phyloP scores from a whole-genome alignment of 1,139 yeast genomes.

The Taiozyma onychis region DNA sequence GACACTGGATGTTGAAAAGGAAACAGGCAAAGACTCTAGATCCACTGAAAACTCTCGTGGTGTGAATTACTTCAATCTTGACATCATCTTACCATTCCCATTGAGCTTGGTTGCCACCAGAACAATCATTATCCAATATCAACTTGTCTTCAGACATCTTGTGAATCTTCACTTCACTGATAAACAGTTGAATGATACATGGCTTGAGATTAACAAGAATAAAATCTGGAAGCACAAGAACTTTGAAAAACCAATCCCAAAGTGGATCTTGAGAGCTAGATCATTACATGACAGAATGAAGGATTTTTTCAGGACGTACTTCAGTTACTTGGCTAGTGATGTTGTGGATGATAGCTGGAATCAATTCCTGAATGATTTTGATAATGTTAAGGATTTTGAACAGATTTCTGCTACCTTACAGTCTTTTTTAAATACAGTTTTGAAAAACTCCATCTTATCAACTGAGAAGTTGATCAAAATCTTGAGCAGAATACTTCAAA shows the following conservation, averaged over 20 bases:
- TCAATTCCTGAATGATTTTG: constrained; percentile 31
- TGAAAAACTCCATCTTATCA: constrained; percentile 66
- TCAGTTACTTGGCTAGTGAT: constrained; percentile 51
- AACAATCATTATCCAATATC: constrained; percentile 72
- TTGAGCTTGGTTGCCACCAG: constrained; percentile 67
- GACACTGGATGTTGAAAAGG: constrained; percentile 29
- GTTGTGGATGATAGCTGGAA: constrained; percentile 56
- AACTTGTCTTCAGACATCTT: constrained; percentile 70
- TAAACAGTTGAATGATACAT: constrained; percentile 54
- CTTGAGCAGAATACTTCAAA: constrained; percentile 39
- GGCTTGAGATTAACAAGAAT: constrained; percentile 70
- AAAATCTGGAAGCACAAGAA: constrained; percentile 57
- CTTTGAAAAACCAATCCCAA: constrained; percentile 36
- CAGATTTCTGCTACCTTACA: constrained; percentile 46
- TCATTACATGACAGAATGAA: constrained; percentile 58
- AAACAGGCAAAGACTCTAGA: constrained; percentile 21
- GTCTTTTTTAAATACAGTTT: constrained; percentile 54
- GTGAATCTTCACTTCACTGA: constrained; percentile 58
- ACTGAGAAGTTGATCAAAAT: constrained; percentile 49
- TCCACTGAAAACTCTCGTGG: constrained; percentile 21
- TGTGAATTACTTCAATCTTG: constrained; percentile 57
- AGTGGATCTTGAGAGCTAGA: constrained; percentile 56
- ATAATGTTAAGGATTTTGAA: constrained; percentile 40
- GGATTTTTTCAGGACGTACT: constrained; percentile 50
- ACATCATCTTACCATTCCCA: constrained; percentile 78